Evolutionary conservation across 352 stramenopile genomes (phyloP), one percentile per base, ranked within the genome.

Genomic region (Pythium apleroticum): DNA sequence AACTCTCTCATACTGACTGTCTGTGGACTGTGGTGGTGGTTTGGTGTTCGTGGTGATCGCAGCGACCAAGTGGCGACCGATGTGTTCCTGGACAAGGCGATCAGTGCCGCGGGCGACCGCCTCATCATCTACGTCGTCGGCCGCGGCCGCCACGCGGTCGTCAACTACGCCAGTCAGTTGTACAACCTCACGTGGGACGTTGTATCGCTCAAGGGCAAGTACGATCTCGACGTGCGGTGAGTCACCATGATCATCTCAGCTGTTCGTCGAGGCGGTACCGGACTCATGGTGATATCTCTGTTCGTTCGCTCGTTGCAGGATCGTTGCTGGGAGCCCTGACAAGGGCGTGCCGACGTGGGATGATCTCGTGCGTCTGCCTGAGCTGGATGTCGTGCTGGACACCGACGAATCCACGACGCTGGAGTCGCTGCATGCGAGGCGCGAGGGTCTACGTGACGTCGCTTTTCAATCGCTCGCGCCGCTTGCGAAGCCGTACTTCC

Each of bases 101-200:
- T 81, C 20, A 72, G 75, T 27, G 60, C 73, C 9, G 81, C 88
- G 27, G 62, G 73, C 11, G 58, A 80, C 14, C 77, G 66, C 20
- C 68, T 94, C 19, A 61, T 86, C 25, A 74, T 94, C 45, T 94
- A 77, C 66, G 83, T 94, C 25, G 74, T 73, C n/a, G 80, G 77
- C 6, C 56, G 71, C 20, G 68, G 80, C 52, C 79, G 78, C 46
- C 76, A 86, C 60, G 82, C 86, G 65, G 72, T 84, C 58, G 63
- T 94, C 52, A 88, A 88, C 68, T 94, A 90, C 76, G 79, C 74
- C 63, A 90, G 85, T 68, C 76, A 94, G 58, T 72, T 94, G 25
- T 92, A 92, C 71, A 76, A 73, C 22, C 64, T 89, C 60, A 73
- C 83, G 28, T 94, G 85, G 85, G 84, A 94, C 60, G 65, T 89